phyloP scores from a whole-genome alignment of 2,329 filamentous ascomycete species.

The Sclerotinia borealis region DNA sequence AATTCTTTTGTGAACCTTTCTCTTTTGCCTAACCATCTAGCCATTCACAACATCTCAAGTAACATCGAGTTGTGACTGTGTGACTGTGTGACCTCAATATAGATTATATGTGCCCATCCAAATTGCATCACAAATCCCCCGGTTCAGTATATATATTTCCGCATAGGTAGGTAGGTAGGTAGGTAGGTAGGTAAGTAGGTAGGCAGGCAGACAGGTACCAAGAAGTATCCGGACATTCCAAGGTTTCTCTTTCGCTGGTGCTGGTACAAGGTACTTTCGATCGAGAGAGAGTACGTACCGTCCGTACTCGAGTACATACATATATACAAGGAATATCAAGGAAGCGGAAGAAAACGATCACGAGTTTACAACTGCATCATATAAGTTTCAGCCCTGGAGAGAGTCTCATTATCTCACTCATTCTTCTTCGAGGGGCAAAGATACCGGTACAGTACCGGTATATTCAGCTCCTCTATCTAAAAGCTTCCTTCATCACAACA shows the following conservation, averaged over 20 bases:
- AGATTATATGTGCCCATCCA: background rate
- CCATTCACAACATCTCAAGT: slow-evolving; percentile 1
- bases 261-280: background rate
- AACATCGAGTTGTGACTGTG: background rate
- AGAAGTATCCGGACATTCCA: slow-evolving; percentile 1
- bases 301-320: background rate
- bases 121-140: slow-evolving; percentile 2
- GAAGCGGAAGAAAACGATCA: background rate
- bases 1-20: background rate
- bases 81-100: background rate
- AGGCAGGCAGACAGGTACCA: too few species aligned
- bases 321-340: background rate
- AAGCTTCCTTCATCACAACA: background rate
- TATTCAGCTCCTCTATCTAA: background rate
- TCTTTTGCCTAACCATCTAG: background rate
- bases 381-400: background rate
- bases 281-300: too few species aligned
- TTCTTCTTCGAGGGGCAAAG: background rate
- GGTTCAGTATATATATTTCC: background rate
- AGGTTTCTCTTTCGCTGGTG: background rate
- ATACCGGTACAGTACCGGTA: background rate
- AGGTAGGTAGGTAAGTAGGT: too few species aligned
- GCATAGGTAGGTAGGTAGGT: background rate
- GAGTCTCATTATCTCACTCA: background rate
- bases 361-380: background rate